These are phyloP conservation scores for Sphagnum tenellum DNA, from an alignment of 225 moss, liverwort and hornwort species.

Conservation along the genomic window DNA sequence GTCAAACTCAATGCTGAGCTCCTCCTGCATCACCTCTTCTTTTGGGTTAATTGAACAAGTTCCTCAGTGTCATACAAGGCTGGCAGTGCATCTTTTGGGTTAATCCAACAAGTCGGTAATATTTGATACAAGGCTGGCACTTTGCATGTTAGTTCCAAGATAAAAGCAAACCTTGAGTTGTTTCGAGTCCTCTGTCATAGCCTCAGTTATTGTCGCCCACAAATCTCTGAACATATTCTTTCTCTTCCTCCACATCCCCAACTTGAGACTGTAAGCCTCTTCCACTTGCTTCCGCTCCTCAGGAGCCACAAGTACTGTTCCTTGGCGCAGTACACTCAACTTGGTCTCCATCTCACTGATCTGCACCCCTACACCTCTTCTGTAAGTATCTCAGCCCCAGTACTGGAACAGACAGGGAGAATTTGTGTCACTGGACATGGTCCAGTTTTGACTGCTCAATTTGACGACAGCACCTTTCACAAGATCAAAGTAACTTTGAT, in stretches of 20 bases:
- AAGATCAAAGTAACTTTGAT: no score
- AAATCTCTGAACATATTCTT: conserved; percentile 89
- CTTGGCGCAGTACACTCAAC: conserved; percentile 57
- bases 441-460: no score
- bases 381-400: no score
- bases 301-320: conserved; percentile 52
- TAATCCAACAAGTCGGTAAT: background rate
- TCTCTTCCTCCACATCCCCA: conserved; percentile 71
- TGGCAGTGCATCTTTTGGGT: no score
- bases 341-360: conserved; percentile 49
- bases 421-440: no score
- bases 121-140: background rate
- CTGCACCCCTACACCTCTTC: conserved; percentile 17
- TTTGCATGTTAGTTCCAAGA: background rate
- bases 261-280: conserved; percentile 45
- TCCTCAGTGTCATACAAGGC: no score
- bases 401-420: no score
- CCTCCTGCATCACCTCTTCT: conserved; percentile 51
- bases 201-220: conserved; percentile 90
- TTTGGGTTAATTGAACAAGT: background rate
- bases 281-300: conserved; percentile 71
- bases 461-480: no score
- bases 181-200: conserved; percentile 58
- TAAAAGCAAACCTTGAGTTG: conserved; percentile 52
- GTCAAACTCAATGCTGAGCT: conserved; percentile 83